phyloP scores from a whole-genome alignment of 306 rosid genomes.

The Begonia fuchsioides region DNA sequence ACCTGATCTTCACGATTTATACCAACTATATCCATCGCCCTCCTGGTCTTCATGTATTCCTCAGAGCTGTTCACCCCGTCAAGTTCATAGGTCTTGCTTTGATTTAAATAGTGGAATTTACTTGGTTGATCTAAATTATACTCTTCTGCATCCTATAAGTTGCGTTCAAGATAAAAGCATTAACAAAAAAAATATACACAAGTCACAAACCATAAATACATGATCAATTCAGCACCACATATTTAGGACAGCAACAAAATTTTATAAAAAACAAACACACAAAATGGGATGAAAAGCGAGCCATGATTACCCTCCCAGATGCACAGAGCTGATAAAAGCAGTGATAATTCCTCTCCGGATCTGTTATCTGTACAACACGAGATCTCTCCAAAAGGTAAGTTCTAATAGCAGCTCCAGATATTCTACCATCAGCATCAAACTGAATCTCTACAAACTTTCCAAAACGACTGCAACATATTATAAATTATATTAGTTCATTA shows the following conservation, averaged over 20 bases:
- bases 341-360: conserved; percentile 96
- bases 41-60: conserved; percentile 70
- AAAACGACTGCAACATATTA: conserved; percentile 50
- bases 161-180: conserved; percentile 13
- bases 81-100: conserved; percentile 74
- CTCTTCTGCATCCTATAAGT: conserved; percentile 72
- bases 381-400: conserved; percentile 93
- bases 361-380: conserved; percentile 89
- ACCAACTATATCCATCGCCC: conserved; percentile 97
- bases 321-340: conserved; percentile 95
- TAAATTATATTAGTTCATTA: too few relatives aligned
- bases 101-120: conserved; percentile 82
- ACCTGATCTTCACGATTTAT: conserved; percentile 77
- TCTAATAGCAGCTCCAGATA: conserved; percentile 97
- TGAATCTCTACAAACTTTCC: conserved; percentile 99
- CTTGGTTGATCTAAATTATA: conserved; percentile 72
- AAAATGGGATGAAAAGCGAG: neutral
- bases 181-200: conserved; percentile 4
- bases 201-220: neutral
- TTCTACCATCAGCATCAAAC: conserved; percentile 87
- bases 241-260: neutral
- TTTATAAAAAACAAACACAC: conserved; percentile 2
- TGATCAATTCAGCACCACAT: too few relatives aligned
- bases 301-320: conserved; percentile 47
- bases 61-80: conserved; percentile 84